phyloP scores from a whole-genome alignment of 345 rosid species.

The Mercurialis annua region DNA sequence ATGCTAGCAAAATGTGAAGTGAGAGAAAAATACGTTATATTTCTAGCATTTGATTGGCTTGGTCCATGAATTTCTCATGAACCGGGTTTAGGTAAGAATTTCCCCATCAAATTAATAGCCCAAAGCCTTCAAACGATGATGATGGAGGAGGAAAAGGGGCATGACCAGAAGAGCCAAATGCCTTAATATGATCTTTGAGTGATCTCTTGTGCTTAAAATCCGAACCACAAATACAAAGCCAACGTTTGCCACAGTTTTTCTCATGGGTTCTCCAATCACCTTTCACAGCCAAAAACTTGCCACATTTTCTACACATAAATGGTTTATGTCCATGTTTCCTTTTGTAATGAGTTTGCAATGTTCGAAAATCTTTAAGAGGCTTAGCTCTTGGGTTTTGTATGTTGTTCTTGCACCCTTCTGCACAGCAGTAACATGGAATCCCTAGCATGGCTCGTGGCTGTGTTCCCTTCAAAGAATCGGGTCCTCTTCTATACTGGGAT shows the following conservation, averaged over 20 bases:
- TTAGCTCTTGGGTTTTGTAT: conserved; percentile 70
- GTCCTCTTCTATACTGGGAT: conserved; percentile 73
- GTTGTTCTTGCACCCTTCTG: conserved; percentile 80
- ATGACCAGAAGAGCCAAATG: conserved; percentile 62
- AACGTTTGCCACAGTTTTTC: conserved; percentile 87
- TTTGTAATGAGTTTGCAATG: conserved; percentile 82
- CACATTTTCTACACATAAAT: conserved; percentile 69
- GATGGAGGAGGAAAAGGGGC: conserved; percentile 41
- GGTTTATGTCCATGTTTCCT: conserved; percentile 75
- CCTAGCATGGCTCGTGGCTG: conserved; percentile 69
- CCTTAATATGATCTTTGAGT: conserved; percentile 75
- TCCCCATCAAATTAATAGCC: conserved; percentile 1
- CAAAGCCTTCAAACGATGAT: conserved; percentile 28
- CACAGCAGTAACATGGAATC: conserved; percentile 84
- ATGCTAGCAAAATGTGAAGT: too few species aligned
- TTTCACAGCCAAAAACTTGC: conserved; percentile 74
- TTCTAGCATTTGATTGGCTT: too few species aligned
- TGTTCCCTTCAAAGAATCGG: conserved; percentile 65
- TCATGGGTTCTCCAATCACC: conserved; percentile 95
- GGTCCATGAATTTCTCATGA: too few species aligned
- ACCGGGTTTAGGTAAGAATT: too few species aligned
- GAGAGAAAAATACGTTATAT: too few species aligned
- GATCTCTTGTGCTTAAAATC: conserved; percentile 94
- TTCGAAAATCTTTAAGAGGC: conserved; percentile 79
- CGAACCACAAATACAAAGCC: conserved; percentile 85